Evolutionary conservation across 345 rosid genomes (phyloP).

Genomic region (Acer saccharum): DNA sequence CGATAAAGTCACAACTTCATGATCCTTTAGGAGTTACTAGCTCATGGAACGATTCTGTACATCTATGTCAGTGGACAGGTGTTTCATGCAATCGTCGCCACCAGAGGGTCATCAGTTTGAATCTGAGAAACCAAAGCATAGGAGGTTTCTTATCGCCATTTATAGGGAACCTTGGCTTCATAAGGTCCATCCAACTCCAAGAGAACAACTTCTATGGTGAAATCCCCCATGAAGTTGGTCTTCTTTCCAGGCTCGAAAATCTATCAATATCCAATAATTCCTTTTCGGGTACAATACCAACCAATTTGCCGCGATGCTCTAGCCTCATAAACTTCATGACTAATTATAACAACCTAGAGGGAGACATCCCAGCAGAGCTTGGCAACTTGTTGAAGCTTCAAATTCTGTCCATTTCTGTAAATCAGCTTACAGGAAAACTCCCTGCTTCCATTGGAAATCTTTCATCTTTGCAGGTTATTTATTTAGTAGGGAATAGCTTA

Average conservation of each 20-base stretch:
- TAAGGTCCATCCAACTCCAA: not conserved
- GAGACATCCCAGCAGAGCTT: constrained; percentile 5
- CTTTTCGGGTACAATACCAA: not conserved
- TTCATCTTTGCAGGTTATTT: not conserved
- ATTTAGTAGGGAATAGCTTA: not conserved
- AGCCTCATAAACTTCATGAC: not conserved
- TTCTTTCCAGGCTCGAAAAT: not conserved
- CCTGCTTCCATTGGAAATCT: constrained; percentile 23
- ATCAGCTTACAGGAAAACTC: not conserved
- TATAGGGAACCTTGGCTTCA: not conserved
- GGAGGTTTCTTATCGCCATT: not conserved
- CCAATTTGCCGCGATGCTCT: constrained; percentile 4
- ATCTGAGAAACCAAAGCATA: not conserved
- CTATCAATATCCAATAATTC: constrained; percentile 11
- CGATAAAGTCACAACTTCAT: not conserved
- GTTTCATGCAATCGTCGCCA: not conserved
- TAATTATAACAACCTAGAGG: not conserved
- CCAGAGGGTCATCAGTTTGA: not conserved
- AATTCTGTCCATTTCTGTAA: not conserved
- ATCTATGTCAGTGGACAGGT: not conserved
- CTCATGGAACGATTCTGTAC: not conserved
- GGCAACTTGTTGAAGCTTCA: not conserved
- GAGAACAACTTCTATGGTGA: not conserved
- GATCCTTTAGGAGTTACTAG: not conserved
- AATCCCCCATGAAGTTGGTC: constrained; percentile 19